These are phyloP conservation scores for Rhizomucor pusillus DNA, from an alignment of 371 early-diverging fungal species.

Conservation along the genomic window DNA sequence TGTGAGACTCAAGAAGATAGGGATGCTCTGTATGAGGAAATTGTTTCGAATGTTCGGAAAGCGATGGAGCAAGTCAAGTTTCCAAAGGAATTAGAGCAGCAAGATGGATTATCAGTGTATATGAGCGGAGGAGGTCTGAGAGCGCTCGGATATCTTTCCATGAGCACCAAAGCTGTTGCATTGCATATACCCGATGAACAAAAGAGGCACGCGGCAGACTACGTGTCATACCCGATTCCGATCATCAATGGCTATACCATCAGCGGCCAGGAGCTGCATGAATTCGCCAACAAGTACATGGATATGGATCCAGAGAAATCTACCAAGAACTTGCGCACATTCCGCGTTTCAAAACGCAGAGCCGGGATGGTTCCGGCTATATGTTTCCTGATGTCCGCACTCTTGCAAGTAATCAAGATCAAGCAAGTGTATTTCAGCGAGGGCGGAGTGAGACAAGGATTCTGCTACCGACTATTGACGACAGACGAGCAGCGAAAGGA, in stretches of 20 bases:
- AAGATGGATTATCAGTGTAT: conserved; percentile 51
- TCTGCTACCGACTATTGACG: conserved; percentile 49
- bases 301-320: conserved; percentile 27
- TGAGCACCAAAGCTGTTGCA: conserved; percentile 28
- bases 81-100: conserved; percentile 26
- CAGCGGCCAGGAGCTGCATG: conserved; percentile 31
- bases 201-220: conserved; percentile 11
- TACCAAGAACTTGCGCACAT: conserved; percentile 37
- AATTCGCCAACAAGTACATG: conserved; percentile 32
- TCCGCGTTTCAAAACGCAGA: conserved; percentile 59
- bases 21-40: conserved; percentile 34
- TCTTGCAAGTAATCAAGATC: conserved; percentile 48
- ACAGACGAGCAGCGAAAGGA: conserved; percentile 48
- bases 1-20: conserved; percentile 31
- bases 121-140: conserved; percentile 66
- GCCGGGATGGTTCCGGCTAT: conserved; percentile 62
- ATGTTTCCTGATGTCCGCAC: conserved; percentile 53
- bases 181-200: neutral
- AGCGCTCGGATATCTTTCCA: conserved; percentile 57
- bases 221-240: conserved; percentile 48
- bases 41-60: conserved; percentile 28
- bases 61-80: conserved; percentile 29
- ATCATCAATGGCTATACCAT: conserved; percentile 62
- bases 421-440: conserved; percentile 55
- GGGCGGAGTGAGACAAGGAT: conserved; percentile 63